These are phyloP conservation scores for Neurospora discreta DNA, from an alignment of 495 filamentous ascomycete species.

Conservation along the genomic window DNA sequence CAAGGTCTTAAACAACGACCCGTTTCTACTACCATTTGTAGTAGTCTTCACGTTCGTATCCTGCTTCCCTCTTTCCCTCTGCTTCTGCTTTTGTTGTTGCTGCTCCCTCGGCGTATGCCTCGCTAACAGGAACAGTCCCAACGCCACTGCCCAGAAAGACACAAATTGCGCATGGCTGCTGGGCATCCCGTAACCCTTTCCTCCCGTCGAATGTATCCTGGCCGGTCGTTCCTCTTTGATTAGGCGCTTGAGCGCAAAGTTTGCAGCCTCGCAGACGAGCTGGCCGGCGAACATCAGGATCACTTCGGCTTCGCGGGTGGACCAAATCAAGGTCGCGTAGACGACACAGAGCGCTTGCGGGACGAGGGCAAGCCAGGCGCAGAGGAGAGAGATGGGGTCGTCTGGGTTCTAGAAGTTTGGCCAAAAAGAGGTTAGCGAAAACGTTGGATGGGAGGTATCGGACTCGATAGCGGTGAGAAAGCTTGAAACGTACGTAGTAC, in stretches of 20 bases:
- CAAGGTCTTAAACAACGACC: conserved; percentile 6
- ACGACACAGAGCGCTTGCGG: conserved; percentile 83
- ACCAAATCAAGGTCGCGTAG: conserved; percentile 83
- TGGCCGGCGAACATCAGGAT: conserved; percentile 86
- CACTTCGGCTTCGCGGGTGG: conserved; percentile 82
- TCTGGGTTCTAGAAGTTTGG: conserved; percentile 54
- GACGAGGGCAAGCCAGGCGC: conserved; percentile 85
- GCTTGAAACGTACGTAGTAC: conserved; percentile 60
- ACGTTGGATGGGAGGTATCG: no score
- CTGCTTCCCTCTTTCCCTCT: neutral
- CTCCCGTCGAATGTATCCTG: conserved; percentile 53
- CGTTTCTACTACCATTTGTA: neutral
- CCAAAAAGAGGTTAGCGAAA: neutral
- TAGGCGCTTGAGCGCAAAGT: conserved; percentile 77
- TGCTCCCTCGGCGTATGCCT: conserved; percentile 50
- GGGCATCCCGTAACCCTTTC: conserved; percentile 98
- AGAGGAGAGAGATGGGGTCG: conserved; percentile 75
- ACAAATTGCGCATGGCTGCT: conserved; percentile 94
- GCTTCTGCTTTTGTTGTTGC: no score
- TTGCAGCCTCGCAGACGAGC: conserved; percentile 85
- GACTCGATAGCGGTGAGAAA: neutral
- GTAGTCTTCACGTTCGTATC: neutral
- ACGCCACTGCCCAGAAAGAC: conserved; percentile 73
- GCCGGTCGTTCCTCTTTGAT: conserved; percentile 86
- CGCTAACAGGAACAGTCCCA: conserved; percentile 70